Evolutionary conservation across 805 yeast species (phyloP), one percentile per base, ranked within the genome.

Genomic region (Komagataella pseudopastoris): DNA sequence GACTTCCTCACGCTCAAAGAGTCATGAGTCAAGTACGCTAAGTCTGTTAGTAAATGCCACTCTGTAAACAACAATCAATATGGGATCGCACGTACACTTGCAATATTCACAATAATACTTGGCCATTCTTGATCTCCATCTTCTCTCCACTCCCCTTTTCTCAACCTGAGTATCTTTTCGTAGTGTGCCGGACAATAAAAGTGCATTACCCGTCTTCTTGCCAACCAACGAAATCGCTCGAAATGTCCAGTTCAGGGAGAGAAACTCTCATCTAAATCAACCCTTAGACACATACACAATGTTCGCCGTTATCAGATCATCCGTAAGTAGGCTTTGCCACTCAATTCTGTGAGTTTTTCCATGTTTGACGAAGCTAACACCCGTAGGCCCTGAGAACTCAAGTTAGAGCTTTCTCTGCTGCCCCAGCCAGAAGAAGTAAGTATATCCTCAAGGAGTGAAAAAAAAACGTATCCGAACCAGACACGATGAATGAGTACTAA

Each of bases 51-150:
- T 45, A 45, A 36, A 46, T 46, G 44, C 23, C 20, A 6, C 23
- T 43, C 43, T n/a, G 10, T n/a, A 4, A 22, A 8, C 50, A 6
- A 7, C 30, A n/a, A 39, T 6, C 17, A 46, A 47, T 20, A n/a
- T 10, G 16, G 24, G 49, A 20, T 23, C 18, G 47, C 17, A 59
- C 71, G 47, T 54, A 67, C 73, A 79, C 60, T 80, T 80, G 63
- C 96, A 88, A 63, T 88, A 88, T 58, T 85, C 93, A 65, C 96
- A 88, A 67, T 83, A 85, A 63, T 82, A 85, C 56, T 82, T 76
- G 2, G 81, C 83, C 89, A 83, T 81, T 14, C 46, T 44, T 17
- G n/a, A 17, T 17, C 46, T 44, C 10, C 20, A 10, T 44, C 23
- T 3, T n/a, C 23, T 44, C 23, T 44, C n/a, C n/a, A 8, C 22